Base-by-base conservation (phyloP, 345 rosid species). In the Sonneratia alba region DNA sequence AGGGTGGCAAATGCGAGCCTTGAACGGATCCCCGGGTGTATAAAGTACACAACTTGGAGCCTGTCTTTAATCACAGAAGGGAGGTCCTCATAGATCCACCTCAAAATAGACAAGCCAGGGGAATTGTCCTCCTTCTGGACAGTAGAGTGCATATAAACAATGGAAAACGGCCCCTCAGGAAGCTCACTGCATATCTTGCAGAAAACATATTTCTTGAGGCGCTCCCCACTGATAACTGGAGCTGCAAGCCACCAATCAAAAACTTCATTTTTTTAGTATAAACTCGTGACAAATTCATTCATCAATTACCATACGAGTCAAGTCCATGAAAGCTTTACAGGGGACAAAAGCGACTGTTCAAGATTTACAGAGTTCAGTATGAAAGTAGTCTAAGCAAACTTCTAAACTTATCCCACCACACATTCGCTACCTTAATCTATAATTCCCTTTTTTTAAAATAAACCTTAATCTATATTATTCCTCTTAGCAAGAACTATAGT, bases 61-160 rank as follows among this genome's bases (percentile, higher is more conserved):
- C 97, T 90, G 48, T 87, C 87, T 85, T 94, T 94, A 78, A 77
- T 73, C 24, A 75, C 84, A 0, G 83, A 67, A 36, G 97, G 91
- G 77, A 91, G 92, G 48, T 90, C 95, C 82, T 91, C 97, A 57
- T 94, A 94, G 70, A 94, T 94, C 96, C 95, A 91, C 83, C 98
- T 86, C 84, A 94, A 81, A 75, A 91, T 87, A 59, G 91, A 87
- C 18, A 90, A 37, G 15, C 97, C 98, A 3, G 96, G 98, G 12
- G 82, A 88, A 69, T 91, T 94, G 0, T 94, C 97, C 59, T 90
- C 96, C 74, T 85, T 94, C 70, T 91, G 97, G 73, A 88, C 97
- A 4, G 86, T 86, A 67, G 85, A 88, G 65, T 91, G 98, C 86
- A 91, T 82, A 79, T 94, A 94, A 75, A 87, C 93, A 70, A 91